Base-by-base conservation (phyloP, 2,329 filamentous ascomycete genomes). In the Diplodia corticola region DNA sequence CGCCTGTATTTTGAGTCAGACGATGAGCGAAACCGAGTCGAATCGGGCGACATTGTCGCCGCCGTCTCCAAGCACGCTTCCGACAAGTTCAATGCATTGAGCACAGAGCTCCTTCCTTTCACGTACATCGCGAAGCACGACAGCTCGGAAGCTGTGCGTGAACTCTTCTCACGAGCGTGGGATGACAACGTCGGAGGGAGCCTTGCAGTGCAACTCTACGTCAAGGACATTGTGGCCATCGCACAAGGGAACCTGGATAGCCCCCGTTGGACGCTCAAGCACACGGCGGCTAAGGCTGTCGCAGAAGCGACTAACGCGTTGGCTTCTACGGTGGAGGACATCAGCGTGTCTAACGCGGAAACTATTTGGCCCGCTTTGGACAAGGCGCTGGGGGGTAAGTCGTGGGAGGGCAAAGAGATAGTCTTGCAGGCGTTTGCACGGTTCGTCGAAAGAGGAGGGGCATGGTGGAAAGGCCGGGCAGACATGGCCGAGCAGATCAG, bases 51-150 rank as follows among this genome's bases (percentile, higher is more conserved):
- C 72, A 89, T 93, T n/a, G 81, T 96, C 10, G 85, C 93, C 54
- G 89, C 92, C 0, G 85, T 96, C 17, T 90, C 92, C 15, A 96
- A 96, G 78, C 85, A 94, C 67, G 93, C 94, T 0, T 91, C 92
- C 3, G 95, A 99, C 77, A 88, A 91, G 55, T 97, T 98, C 77
- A 89, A 89, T 55, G 84, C 88, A 1, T 84, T 97, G 35, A 90
- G 93, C 65, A 83, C 88, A 0, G 84, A 87, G 5, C 85, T 96
- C 2, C 80, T 99, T 3, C 95, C 95, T 0, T 94, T 98, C 71
- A 86, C 93, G 1, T 99, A 96, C 74, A 83, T 98, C 30, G 92
- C 88, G 2, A 91, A 92, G 72, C 91, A 97, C 72, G 95, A 99
- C 74, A 87, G 86, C 0, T 89, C 96, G 72, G 89, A 91, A 61